Evolutionary conservation across 2,329 filamentous ascomycete species (phyloP).

Genomic region (Aureobasidium sp.): DNA sequence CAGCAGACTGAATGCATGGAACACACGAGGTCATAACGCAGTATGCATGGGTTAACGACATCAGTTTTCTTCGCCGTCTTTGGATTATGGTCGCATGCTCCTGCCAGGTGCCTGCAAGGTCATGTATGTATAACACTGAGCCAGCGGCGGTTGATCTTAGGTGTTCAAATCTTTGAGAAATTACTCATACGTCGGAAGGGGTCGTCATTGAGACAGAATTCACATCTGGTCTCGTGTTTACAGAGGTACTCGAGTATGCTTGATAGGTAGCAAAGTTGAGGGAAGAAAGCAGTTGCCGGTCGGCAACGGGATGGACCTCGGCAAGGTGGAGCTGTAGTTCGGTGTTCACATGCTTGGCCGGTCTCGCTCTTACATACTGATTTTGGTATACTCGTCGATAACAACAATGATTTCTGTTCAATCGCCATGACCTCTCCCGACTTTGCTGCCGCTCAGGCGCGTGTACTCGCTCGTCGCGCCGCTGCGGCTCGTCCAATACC

Average conservation of each 20-base stretch:
- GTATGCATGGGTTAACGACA: neutral
- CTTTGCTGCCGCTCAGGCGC: slow-evolving; percentile 83
- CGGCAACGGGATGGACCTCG: neutral
- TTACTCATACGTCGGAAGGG: neutral
- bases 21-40: no score
- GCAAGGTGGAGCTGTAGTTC: neutral
- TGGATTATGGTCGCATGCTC: neutral
- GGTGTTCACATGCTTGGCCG: neutral
- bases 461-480: slow-evolving; percentile 71
- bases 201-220: neutral
- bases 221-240: neutral
- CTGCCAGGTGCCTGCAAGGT: neutral
- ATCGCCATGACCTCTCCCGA: slow-evolving; percentile 49
- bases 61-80: neutral
- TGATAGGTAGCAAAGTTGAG: neutral
- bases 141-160: neutral
- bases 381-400: neutral
- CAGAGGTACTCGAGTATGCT: no score
- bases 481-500: slow-evolving; percentile 50
- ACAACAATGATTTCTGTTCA: neutral
- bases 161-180: no score
- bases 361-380: neutral
- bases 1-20: neutral
- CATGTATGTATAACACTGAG: neutral
- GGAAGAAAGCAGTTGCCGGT: neutral